A percentile compares a stretch with the other conserved stretches of the same genome.
Conservation (phyloP, 768 basidiomycete genomes). For the Leccinellum rugosiceps region DNA sequence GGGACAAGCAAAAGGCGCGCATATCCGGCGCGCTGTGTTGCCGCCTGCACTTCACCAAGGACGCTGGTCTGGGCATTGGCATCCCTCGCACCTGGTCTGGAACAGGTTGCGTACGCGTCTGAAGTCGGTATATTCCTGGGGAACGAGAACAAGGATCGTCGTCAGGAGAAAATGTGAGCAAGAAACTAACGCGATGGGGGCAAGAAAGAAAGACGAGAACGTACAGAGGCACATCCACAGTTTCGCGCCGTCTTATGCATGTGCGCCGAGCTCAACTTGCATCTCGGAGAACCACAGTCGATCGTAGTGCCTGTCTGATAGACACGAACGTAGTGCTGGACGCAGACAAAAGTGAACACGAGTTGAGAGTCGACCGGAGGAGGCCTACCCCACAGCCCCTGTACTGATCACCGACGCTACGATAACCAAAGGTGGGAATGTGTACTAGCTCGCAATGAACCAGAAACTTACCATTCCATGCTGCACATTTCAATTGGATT, state of each 20-base stretch:
- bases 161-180: not conserved
- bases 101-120: constrained; percentile 63
- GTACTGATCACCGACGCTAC: constrained; percentile 41
- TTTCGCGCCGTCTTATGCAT: constrained; percentile 55
- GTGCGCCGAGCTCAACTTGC: constrained; percentile 55
- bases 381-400: constrained; percentile 40
- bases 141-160: not conserved
- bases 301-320: constrained; percentile 60
- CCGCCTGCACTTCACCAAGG: constrained; percentile 14
- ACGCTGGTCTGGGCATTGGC: constrained; percentile 38
- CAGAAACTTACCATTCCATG: constrained; percentile 49
- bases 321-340: constrained; percentile 58
- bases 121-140: constrained; percentile 42
- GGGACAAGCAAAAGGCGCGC: not conserved
- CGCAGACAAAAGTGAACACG: constrained; percentile 2
- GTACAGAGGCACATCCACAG: constrained; percentile 52
- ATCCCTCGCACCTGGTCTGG: constrained; percentile 59
- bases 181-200: not conserved
- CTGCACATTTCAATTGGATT: constrained; percentile 44
- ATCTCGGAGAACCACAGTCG: constrained; percentile 52
- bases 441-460: not conserved
- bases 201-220: not conserved
- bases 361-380: not conserved
- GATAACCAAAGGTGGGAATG: constrained; percentile 8
- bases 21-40: not conserved